Percentiles rank a stretch among this genome's conserved stretches.
Evolutionary conservation across 371 early-diverging fungal genomes (phyloP).

Genomic region (Mucor lusitanicus): DNA sequence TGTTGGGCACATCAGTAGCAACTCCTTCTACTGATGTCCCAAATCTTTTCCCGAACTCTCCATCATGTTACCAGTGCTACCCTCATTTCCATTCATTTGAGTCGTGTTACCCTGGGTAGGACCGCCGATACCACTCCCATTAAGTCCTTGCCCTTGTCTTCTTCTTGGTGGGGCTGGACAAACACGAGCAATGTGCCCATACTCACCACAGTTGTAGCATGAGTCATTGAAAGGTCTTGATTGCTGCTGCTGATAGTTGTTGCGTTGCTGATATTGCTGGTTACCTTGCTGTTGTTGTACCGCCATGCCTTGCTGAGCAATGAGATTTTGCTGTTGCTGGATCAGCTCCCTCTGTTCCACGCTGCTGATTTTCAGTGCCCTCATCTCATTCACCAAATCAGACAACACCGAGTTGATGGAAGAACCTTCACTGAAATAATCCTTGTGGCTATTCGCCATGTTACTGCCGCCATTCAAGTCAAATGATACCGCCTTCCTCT

Average conservation of each 20-base stretch:
- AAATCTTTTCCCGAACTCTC: not conserved
- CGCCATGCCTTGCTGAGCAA: not conserved
- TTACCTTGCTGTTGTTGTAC: not conserved
- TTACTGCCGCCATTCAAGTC: not conserved
- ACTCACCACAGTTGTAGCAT: not conserved
- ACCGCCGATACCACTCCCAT: not conserved
- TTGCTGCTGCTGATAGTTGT: not conserved
- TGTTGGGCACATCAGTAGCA: slow-evolving; percentile 1
- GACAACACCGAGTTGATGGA: not conserved
- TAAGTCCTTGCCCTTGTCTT: not conserved
- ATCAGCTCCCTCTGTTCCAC: not conserved
- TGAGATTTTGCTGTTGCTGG: not conserved
- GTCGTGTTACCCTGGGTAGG: not conserved
- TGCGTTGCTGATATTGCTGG: not conserved
- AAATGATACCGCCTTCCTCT: not conserved
- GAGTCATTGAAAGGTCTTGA: not conserved
- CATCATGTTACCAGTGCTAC: not conserved
- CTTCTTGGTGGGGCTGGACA: not conserved
- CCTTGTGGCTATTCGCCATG: no score
- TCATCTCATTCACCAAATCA: not conserved
- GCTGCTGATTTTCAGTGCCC: not conserved
- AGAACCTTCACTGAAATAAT: not conserved
- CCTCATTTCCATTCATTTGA: not conserved
- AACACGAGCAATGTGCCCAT: not conserved
- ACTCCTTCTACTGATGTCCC: slow-evolving; percentile 9